phyloP scores from a whole-genome alignment of 1,284 basidiomycete species.

The Agaricales sp. region DNA sequence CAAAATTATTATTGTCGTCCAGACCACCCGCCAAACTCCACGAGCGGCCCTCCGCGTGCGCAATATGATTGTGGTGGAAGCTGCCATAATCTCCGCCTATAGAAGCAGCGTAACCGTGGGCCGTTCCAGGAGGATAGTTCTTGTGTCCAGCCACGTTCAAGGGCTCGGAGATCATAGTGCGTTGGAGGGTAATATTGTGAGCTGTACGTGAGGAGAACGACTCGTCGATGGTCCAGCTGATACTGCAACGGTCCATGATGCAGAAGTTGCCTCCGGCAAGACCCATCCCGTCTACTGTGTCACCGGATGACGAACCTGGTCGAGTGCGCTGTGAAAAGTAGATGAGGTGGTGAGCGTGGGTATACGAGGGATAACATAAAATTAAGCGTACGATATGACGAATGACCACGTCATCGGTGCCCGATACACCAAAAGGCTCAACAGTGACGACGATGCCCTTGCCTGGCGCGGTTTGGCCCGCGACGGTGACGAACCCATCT shows the following conservation, averaged over 20 bases:
- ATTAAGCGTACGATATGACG: conserved; percentile 4
- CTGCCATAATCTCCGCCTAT: conserved; percentile 7
- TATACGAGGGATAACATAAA: not conserved
- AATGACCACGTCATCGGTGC: conserved; percentile 5
- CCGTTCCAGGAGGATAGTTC: conserved; percentile 7
- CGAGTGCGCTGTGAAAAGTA: conserved; percentile 1
- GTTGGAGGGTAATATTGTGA: conserved; percentile 8
- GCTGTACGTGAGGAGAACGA: conserved; percentile 7
- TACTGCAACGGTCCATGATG: conserved; percentile 7
- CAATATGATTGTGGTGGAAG: conserved; percentile 9
- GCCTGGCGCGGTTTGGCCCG: conserved; percentile 7
- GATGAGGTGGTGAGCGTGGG: not conserved
- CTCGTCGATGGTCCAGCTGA: conserved; percentile 7
- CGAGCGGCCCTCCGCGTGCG: conserved; percentile 7
- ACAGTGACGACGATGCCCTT: conserved; percentile 7
- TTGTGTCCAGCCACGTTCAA: conserved; percentile 7
- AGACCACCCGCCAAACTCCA: conserved; percentile 8
- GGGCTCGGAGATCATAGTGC: conserved; percentile 7
- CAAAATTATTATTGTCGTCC: not conserved
- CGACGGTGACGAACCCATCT: conserved; percentile 4
- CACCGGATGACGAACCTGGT: conserved; percentile 1
- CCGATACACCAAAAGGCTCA: conserved; percentile 6
- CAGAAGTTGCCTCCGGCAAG: conserved; percentile 3
- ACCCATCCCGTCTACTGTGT: conserved; percentile 8
- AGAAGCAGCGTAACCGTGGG: conserved; percentile 6